Evolutionary conservation across 139 green algal genomes (phyloP), one percentile per base, ranked within the genome.

Genomic region (Nannochloris sp.): DNA sequence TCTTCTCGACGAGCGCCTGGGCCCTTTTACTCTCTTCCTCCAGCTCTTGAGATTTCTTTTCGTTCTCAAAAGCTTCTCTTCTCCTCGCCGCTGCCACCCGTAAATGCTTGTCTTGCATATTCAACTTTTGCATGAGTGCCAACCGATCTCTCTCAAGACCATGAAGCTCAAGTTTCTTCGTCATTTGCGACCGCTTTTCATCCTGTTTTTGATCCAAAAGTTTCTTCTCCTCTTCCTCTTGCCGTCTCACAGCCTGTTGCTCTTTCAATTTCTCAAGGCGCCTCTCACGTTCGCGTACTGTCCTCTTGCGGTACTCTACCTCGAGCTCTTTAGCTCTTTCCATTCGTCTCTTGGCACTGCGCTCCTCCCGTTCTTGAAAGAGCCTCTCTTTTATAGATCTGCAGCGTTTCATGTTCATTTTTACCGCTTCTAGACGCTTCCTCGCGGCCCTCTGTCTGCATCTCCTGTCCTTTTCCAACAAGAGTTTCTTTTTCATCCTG

Each of bases 51-150:
- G 60, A 37, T 57, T 16, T 31, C 34, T 36, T 10, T 10, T 37
- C 16, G 10, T 44, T 23, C n/a, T 53, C 18, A 44, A 55, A 66
- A 16, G 60, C 60, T 16, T 66, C 60, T 14, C 12, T 36, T 5
- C 60, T 44, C 34, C 34, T 55, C 5, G 60, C 15, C 7, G 36
- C 60, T 57, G 6, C 36, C 60, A 66, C 48, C n/a, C n/a, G 46
- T 14, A 31, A 12, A 16, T 31, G 44, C n/a, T 66, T 66, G n/a
- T 16, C 36, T 21, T 19, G 36, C 12, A n/a, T 27, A 15, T 54
- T 15, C 21, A 64, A 23, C 23, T 64, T n/a, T 25, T 19, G 18
- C 21, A 21, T 50, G n/a, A 64, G 21, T 64, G 57, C 57, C 40
- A 27, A 18, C n/a, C 46, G 16, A 14, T 53, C 19, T 23, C 19